These are phyloP conservation scores for Triticum timopheevii DNA, from an alignment of 176 grass and related monocot genomes.

Conservation along the genomic window DNA sequence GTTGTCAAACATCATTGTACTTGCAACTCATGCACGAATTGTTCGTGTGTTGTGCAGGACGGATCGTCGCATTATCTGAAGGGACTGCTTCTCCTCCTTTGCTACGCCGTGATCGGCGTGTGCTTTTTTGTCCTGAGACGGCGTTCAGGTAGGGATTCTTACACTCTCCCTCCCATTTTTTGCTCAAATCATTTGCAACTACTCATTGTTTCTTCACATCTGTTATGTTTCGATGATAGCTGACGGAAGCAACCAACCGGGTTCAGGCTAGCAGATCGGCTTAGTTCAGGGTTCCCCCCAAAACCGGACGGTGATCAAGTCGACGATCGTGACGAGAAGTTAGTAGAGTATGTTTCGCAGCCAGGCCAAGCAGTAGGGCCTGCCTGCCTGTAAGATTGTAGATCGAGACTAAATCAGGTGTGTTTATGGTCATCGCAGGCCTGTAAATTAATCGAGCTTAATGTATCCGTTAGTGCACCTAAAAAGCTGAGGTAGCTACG, in stretches of 20 bases:
- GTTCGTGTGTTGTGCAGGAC: constrained; percentile 50
- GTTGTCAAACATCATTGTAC: background rate
- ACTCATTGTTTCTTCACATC: background rate
- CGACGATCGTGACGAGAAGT: background rate
- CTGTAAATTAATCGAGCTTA: constrained; percentile 7
- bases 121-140: constrained; percentile 68
- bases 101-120: constrained; percentile 55
- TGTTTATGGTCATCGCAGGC: background rate
- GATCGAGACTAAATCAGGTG: background rate
- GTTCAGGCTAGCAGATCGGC: background rate
- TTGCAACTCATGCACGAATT: background rate
- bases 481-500: background rate
- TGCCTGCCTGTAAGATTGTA: background rate
- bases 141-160: constrained; percentile 42
- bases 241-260: background rate
- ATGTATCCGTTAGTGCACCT: background rate
- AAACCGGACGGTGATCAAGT: background rate
- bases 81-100: constrained; percentile 70
- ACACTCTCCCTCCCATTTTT: background rate
- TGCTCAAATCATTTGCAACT: background rate
- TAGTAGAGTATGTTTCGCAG: background rate
- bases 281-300: background rate
- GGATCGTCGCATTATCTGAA: constrained; percentile 91
- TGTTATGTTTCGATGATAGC: background rate
- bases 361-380: background rate